phyloP scores from a whole-genome alignment of 176 grass and related monocot species.

The Phoenix roebelenii region DNA sequence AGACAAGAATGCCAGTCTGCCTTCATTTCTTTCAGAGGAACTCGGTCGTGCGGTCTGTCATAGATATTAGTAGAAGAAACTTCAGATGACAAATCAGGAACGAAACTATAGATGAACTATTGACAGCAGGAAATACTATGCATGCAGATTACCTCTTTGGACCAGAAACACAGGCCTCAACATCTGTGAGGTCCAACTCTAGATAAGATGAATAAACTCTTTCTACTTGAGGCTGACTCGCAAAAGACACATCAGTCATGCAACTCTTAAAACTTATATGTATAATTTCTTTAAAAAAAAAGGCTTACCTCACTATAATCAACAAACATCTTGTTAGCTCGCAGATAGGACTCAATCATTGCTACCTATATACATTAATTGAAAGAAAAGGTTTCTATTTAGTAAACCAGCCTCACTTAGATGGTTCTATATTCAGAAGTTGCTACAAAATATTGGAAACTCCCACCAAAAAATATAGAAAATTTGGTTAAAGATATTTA shows the following conservation, averaged over 20 bases:
- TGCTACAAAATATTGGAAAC: too few relatives aligned
- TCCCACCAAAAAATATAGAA: too few relatives aligned
- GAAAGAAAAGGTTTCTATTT: not conserved
- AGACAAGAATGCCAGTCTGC: conserved; percentile 24
- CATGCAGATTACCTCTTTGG: conserved; percentile 8
- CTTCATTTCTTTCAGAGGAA: conserved; percentile 23
- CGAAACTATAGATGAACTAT: too few relatives aligned
- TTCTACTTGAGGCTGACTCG: conserved; percentile 2
- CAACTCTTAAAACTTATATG: not conserved
- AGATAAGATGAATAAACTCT: conserved; percentile 22
- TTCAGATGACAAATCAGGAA: not conserved
- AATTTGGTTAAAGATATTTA: too few relatives aligned
- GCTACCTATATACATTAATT: conserved; percentile 10
- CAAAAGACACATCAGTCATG: not conserved
- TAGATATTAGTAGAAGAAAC: not conserved
- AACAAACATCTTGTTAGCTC: conserved; percentile 32
- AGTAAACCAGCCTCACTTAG: too few relatives aligned
- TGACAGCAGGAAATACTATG: too few relatives aligned
- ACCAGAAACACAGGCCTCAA: conserved; percentile 19
- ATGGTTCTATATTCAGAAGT: too few relatives aligned
- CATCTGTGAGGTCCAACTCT: conserved; percentile 16
- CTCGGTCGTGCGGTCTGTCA: conserved; percentile 18
- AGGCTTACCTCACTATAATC: conserved; percentile 25
- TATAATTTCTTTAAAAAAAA: not conserved
- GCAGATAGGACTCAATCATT: conserved; percentile 30